phyloP scores from a whole-genome alignment of 805 yeast species.

The Sugiyamaella smithiae region DNA sequence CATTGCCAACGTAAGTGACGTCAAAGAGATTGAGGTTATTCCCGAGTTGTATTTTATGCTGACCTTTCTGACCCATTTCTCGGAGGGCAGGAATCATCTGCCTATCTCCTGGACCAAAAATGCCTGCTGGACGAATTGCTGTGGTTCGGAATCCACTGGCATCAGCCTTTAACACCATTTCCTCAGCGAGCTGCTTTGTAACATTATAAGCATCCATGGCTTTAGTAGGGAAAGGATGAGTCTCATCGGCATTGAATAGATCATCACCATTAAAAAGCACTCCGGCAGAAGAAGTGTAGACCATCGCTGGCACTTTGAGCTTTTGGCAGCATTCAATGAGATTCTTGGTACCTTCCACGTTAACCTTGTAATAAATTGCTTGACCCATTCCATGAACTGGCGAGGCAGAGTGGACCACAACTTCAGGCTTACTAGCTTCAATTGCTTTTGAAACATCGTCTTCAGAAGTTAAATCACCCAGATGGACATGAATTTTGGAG shows the following conservation, averaged over 20 bases:
- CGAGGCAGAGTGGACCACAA: conserved; percentile 92
- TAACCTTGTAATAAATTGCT: conserved; percentile 81
- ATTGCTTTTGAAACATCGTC: conserved; percentile 68
- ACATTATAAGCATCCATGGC: conserved; percentile 98
- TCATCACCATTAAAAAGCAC: conserved; percentile 96
- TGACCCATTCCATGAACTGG: conserved; percentile 90
- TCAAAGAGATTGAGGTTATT: conserved; percentile 92
- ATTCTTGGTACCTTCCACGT: conserved; percentile 82
- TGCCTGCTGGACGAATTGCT: conserved; percentile 95
- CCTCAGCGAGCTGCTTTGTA: conserved; percentile 90
- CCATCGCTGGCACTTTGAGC: conserved; percentile 53
- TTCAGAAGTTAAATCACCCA: conserved; percentile 81
- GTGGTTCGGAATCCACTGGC: conserved; percentile 65
- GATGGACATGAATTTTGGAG: conserved; percentile 52
- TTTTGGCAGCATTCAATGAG: conserved; percentile 62
- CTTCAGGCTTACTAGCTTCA: conserved; percentile 55
- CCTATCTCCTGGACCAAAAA: conserved; percentile 98
- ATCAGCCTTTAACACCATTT: conserved; percentile 72
- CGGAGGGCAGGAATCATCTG: conserved; percentile 93
- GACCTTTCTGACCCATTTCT: conserved; percentile 76
- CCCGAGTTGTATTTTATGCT: conserved; percentile 90
- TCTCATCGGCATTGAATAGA: conserved; percentile 86
- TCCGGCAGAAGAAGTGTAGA: conserved; percentile 96
- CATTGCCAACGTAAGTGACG: conserved; percentile 98
- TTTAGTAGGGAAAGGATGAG: conserved; percentile 85